These are phyloP conservation scores for Plicaturopsis crispa DNA, from an alignment of 768 basidiomycete genomes.

Conservation along the genomic window DNA sequence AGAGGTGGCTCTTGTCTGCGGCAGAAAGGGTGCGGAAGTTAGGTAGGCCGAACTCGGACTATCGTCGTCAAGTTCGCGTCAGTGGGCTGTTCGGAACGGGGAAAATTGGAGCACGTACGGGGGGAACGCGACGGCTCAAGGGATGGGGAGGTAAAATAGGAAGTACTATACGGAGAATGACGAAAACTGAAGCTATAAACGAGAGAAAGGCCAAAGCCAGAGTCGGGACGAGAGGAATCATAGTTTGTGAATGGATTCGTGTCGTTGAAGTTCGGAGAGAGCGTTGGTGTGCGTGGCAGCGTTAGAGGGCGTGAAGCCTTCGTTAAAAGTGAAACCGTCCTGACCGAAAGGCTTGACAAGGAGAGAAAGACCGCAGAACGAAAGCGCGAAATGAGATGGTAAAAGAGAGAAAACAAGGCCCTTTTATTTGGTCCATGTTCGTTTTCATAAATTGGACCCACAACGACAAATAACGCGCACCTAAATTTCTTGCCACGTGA, in stretches of 20 bases:
- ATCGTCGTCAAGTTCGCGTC: slow-evolving; percentile 14
- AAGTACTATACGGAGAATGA: slow-evolving; percentile 69
- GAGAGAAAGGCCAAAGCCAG: slow-evolving; percentile 64
- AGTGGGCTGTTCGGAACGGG: slow-evolving; percentile 10
- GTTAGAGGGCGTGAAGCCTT: slow-evolving; percentile 30
- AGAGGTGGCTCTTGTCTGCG: slow-evolving; percentile 65
- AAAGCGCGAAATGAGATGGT: slow-evolving; percentile 18
- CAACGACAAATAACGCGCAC: too few species aligned
- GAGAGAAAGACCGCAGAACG: slow-evolving; percentile 12
- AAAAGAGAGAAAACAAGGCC: slow-evolving; percentile 5
- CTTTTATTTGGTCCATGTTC: too few species aligned
- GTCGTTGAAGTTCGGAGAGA: slow-evolving; percentile 9
- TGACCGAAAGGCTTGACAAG: slow-evolving; percentile 22
- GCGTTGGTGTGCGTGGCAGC: slow-evolving; percentile 19
- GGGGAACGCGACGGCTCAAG: slow-evolving; percentile 65
- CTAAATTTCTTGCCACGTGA: too few species aligned
- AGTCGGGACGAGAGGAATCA: slow-evolving; percentile 64
- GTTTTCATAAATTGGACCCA: too few species aligned
- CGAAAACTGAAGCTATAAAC: slow-evolving; percentile 65
- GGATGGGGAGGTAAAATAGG: slow-evolving; percentile 70
- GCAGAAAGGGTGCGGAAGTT: slow-evolving; percentile 59
- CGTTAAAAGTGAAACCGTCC: too few species aligned
- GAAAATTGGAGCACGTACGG: slow-evolving; percentile 35
- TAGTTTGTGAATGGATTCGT: slow-evolving; percentile 19
- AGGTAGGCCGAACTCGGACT: slow-evolving; percentile 74